Evolutionary conservation across 768 basidiomycete species (phyloP).

Genomic region (Aureoboletus auriporus): DNA sequence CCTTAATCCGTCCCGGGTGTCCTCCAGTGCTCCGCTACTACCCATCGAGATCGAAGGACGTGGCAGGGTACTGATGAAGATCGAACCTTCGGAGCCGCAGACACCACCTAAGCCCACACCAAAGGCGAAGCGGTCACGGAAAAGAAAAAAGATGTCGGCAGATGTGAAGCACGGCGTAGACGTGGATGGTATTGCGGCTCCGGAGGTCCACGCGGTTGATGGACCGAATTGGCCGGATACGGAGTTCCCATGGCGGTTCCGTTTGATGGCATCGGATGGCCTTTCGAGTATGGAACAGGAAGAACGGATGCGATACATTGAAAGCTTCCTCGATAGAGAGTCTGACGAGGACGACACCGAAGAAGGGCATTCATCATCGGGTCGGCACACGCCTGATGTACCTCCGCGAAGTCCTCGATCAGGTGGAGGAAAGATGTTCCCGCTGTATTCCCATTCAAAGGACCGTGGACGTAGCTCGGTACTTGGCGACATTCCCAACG

Average conservation of each 20-base stretch:
- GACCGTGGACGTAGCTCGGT: conserved; percentile 12
- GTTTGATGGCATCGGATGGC: conserved; percentile 52
- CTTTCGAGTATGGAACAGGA: conserved; percentile 50
- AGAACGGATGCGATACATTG: conserved; percentile 62
- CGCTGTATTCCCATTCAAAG: conserved; percentile 42
- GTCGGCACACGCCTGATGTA: conserved; percentile 8
- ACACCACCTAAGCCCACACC: conserved; percentile 25
- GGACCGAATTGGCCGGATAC: conserved; percentile 76
- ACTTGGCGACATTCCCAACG: conserved; percentile 46
- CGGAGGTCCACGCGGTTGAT: conserved; percentile 34
- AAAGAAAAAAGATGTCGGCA: conserved; percentile 44
- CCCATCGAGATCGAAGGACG: conserved; percentile 64
- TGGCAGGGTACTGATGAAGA: conserved; percentile 67
- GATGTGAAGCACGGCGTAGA: conserved; percentile 20
- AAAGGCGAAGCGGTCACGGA: conserved; percentile 42
- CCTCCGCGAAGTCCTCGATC: conserved; percentile 18
- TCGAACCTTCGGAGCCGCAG: conserved; percentile 38
- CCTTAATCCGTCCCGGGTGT: conserved; percentile 35
- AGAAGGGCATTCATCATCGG: conserved; percentile 14
- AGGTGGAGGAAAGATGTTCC: conserved; percentile 61
- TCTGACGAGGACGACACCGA: conserved; percentile 50
- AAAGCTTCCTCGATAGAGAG: conserved; percentile 68
- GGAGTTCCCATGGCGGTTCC: conserved; percentile 74
- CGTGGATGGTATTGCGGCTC: conserved; percentile 8
- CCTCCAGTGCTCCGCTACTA: conserved; percentile 41